These are phyloP conservation scores for Aspergillus neoniger DNA, from an alignment of 2,329 filamentous ascomycete genomes.

Conservation along the genomic window DNA sequence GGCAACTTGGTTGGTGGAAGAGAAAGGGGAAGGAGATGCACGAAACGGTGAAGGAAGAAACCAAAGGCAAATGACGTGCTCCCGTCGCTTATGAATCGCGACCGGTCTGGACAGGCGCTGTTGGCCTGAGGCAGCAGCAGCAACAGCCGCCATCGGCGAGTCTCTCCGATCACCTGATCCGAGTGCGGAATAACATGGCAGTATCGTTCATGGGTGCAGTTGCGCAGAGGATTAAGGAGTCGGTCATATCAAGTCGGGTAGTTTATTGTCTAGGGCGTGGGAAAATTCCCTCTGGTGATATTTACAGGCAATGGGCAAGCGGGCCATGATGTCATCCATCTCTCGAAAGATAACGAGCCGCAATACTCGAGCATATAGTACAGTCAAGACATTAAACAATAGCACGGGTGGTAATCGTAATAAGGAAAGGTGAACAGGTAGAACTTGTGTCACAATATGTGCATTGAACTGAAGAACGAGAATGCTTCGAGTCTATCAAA, in stretches of 20 bases:
- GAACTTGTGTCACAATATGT: slow-evolving; percentile 16
- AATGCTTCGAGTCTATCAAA: slow-evolving; percentile 24
- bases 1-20: not conserved
- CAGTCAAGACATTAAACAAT: slow-evolving; percentile 6
- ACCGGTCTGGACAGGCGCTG: slow-evolving; percentile 24
- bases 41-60: not conserved
- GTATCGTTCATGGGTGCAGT: not conserved
- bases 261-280: not conserved
- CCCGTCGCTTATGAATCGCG: slow-evolving; percentile 35
- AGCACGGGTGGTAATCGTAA: not conserved
- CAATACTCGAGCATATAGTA: not conserved
- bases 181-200: not conserved
- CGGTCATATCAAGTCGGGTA: too few relatives aligned
- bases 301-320: not conserved
- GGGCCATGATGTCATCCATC: not conserved
- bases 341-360: not conserved
- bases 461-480: slow-evolving; percentile 20
- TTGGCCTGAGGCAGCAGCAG: slow-evolving; percentile 16
- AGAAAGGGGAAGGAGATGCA: not conserved
- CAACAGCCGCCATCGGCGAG: not conserved
- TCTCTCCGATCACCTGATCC: not conserved
- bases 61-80: slow-evolving; percentile 33
- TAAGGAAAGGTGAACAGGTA: slow-evolving; percentile 7
- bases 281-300: not conserved
- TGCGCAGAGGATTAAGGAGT: too few relatives aligned